Evolutionary conservation across 768 basidiomycete species (phyloP).

Genomic region (Fomitopsis pulvina): DNA sequence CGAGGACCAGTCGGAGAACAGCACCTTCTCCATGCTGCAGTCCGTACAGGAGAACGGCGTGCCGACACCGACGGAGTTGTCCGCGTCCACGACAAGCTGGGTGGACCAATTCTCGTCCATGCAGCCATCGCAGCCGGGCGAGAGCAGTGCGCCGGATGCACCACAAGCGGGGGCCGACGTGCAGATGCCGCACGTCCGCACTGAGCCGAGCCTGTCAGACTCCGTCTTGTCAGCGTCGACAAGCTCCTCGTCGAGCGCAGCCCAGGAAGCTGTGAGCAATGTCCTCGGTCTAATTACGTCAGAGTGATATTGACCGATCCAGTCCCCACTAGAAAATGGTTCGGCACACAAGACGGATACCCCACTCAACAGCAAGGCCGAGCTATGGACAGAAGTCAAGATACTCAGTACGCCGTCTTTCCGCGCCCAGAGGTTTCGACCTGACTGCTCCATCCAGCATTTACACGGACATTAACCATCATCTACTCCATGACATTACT

Average conservation of each 20-base stretch:
- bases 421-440: not conserved
- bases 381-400: constrained; percentile 93
- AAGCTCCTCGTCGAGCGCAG: constrained; percentile 28
- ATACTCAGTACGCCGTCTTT: constrained; percentile 56
- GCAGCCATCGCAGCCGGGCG: constrained; percentile 11
- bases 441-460: constrained; percentile 39
- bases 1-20: constrained; percentile 39
- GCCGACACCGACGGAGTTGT: constrained; percentile 28
- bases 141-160: not conserved
- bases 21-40: constrained; percentile 35
- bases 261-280: constrained; percentile 12
- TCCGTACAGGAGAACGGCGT: constrained; percentile 33
- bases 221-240: constrained; percentile 29
- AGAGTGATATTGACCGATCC: constrained; percentile 5
- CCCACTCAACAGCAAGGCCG: constrained; percentile 51
- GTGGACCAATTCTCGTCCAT: constrained; percentile 31
- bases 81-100: constrained; percentile 36
- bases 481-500: constrained; percentile 84
- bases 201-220: constrained; percentile 26
- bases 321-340: constrained; percentile 18
- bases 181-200: not conserved
- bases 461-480: constrained; percentile 82
- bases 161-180: not conserved
- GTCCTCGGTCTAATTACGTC: constrained; percentile 1
- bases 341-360: constrained; percentile 6